These are phyloP conservation scores for Scedosporium boydii DNA, from an alignment of 2,329 filamentous ascomycete species.

Conservation along the genomic window DNA sequence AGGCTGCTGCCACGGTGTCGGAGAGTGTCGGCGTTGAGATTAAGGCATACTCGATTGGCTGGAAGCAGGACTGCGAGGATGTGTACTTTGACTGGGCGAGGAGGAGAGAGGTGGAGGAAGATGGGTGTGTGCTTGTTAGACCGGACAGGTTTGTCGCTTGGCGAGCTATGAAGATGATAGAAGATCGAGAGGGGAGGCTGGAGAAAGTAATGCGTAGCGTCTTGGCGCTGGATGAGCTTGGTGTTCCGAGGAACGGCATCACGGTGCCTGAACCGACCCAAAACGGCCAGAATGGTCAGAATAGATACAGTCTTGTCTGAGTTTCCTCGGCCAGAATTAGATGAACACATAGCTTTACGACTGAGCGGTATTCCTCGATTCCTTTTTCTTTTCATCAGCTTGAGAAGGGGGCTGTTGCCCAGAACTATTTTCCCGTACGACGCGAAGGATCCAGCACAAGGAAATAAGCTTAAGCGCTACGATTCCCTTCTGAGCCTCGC, in stretches of 20 bases:
- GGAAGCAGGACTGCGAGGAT: constrained; percentile 50
- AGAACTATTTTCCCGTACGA: too few relatives aligned
- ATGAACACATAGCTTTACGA: too few relatives aligned
- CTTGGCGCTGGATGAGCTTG: background rate
- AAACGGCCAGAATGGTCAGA: background rate
- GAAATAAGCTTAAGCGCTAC: too few relatives aligned
- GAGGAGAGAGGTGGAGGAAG: constrained; percentile 43
- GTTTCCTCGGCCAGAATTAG: too few relatives aligned
- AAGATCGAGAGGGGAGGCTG: background rate
- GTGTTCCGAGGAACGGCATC: background rate
- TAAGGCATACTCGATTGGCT: constrained; percentile 43
- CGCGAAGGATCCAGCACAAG: too few relatives aligned
- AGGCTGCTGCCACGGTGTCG: constrained; percentile 31
- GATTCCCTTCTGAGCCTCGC: too few relatives aligned
- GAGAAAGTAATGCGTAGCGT: background rate
- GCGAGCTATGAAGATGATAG: constrained; percentile 19
- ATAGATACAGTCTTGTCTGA: background rate
- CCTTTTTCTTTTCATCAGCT: too few relatives aligned
- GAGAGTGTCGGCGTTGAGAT: constrained; percentile 34
- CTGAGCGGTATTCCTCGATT: too few relatives aligned
- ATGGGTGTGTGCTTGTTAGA: constrained; percentile 46
- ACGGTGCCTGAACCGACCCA: background rate
- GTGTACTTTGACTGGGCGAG: constrained; percentile 51
- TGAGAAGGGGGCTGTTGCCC: too few relatives aligned
- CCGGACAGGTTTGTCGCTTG: constrained; percentile 52